Conservation (phyloP, 139 green algal species). For the Chlorella sp. region DNA sequence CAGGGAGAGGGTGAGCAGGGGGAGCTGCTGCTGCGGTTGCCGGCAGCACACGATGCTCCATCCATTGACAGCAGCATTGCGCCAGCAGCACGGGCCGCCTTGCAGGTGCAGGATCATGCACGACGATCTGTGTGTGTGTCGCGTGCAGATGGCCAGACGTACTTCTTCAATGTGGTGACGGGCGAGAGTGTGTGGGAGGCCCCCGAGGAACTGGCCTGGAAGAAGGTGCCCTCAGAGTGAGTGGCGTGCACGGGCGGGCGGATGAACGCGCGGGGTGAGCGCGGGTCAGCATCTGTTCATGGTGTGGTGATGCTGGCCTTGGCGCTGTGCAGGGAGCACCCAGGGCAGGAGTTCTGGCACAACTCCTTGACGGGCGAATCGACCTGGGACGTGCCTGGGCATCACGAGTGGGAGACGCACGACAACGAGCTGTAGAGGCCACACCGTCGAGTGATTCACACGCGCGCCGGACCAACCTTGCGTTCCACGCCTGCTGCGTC, state of each 20-base stretch:
- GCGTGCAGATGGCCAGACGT: conserved; percentile 8
- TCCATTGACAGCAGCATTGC: not conserved
- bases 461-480: too few relatives aligned
- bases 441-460: not conserved
- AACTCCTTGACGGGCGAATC: not conserved
- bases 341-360: not conserved
- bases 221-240: not conserved
- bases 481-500: too few relatives aligned
- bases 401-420: not conserved
- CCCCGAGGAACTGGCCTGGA: conserved; percentile 25
- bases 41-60: not conserved
- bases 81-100: not conserved
- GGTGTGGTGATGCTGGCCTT: not conserved
- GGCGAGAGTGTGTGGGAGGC: conserved; percentile 25
- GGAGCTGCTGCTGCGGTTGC: not conserved
- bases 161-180: conserved; percentile 28
- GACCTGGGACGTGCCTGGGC: not conserved
- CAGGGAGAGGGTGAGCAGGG: not conserved
- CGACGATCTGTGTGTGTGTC: too few relatives aligned
- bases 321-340: not conserved
- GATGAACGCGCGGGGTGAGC: not conserved
- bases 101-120: too few relatives aligned
- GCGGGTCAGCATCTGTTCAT: not conserved
- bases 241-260: not conserved
- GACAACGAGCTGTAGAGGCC: not conserved